A percentile compares a stretch with the other conserved stretches of the same genome.
Evolutionary conservation across 306 rosid genomes (phyloP).

Genomic region (Fagus sylvatica): DNA sequence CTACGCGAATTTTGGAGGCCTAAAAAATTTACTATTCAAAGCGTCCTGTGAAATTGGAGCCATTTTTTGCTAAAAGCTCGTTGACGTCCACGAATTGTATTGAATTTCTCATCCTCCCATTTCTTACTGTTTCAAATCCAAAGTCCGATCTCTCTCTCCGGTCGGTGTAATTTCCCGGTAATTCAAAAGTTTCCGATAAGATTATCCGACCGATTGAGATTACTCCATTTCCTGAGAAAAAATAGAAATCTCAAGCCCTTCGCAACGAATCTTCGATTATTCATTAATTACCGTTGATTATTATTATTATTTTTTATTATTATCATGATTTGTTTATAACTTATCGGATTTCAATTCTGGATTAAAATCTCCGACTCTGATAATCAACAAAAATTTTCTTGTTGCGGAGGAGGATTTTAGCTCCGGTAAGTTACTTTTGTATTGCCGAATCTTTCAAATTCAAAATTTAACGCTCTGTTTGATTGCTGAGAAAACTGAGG

Average conservation of each 20-base stretch:
- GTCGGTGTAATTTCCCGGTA: slow-evolving; percentile 59
- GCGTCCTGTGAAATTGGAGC: slow-evolving; percentile 18
- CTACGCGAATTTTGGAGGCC: not conserved
- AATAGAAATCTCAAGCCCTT: not conserved
- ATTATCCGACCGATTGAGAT: slow-evolving; percentile 38
- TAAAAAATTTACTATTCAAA: slow-evolving; percentile 1
- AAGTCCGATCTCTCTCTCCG: slow-evolving; percentile 36
- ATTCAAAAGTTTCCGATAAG: slow-evolving; percentile 23
- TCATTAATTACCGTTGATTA: not conserved
- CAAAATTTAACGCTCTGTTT: not conserved
- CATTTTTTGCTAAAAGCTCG: not conserved
- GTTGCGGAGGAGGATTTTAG: not conserved
- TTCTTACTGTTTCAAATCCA: slow-evolving; percentile 4
- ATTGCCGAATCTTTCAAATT: not conserved
- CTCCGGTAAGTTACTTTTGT: slow-evolving; percentile 25
- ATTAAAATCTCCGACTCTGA: slow-evolving; percentile 4
- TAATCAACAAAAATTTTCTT: not conserved
- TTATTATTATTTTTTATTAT: not conserved
- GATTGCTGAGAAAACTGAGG: slow-evolving; percentile 7
- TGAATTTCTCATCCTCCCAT: slow-evolving; percentile 37
- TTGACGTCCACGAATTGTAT: slow-evolving; percentile 38
- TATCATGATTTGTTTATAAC: not conserved
- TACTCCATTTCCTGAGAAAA: not conserved
- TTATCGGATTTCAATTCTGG: not conserved
- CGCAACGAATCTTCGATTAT: not conserved